Evolutionary conservation across 176 grass and related monocot species (phyloP).

Genomic region (Cocos nucifera): DNA sequence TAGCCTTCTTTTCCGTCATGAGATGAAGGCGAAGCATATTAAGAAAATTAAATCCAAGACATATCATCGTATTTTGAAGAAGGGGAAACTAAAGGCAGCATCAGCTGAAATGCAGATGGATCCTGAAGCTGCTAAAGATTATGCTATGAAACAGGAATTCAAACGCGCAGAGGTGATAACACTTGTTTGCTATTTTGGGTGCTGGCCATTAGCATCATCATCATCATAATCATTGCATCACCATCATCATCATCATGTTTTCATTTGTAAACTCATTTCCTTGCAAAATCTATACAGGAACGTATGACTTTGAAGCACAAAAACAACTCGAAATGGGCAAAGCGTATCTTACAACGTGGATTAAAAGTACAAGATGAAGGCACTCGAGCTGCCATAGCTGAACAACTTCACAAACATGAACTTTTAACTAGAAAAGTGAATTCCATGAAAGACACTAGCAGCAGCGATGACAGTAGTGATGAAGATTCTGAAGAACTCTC

Average conservation of each 20-base stretch:
- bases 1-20: conserved; percentile 93
- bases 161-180: conserved; percentile 75
- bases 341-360: conserved; percentile 72
- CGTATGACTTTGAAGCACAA: conserved; percentile 85
- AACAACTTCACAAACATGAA: conserved; percentile 68
- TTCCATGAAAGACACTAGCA: conserved; percentile 61
- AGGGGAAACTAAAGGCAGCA: conserved; percentile 54
- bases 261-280: too few species aligned
- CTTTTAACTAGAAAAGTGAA: conserved; percentile 90
- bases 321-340: conserved; percentile 87
- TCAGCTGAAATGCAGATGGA: conserved; percentile 57
- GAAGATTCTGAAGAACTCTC: conserved; percentile 38
- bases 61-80: conserved; percentile 87
- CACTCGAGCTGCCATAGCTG: conserved; percentile 66
- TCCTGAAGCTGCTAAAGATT: conserved; percentile 60
- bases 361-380: conserved; percentile 77
- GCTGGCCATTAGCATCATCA: too few species aligned
- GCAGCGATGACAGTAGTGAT: conserved; percentile 53
- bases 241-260: too few species aligned
- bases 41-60: conserved; percentile 99
- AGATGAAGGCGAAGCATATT: conserved; percentile 84
- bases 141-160: conserved; percentile 69
- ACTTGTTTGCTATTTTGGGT: too few species aligned
- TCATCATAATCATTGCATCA: too few species aligned
- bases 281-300: conserved; percentile 43